Percentiles rank a stretch among this genome's conserved stretches.
Conservation (phyloP, 768 basidiomycete genomes). For the Serendipita sp. region DNA sequence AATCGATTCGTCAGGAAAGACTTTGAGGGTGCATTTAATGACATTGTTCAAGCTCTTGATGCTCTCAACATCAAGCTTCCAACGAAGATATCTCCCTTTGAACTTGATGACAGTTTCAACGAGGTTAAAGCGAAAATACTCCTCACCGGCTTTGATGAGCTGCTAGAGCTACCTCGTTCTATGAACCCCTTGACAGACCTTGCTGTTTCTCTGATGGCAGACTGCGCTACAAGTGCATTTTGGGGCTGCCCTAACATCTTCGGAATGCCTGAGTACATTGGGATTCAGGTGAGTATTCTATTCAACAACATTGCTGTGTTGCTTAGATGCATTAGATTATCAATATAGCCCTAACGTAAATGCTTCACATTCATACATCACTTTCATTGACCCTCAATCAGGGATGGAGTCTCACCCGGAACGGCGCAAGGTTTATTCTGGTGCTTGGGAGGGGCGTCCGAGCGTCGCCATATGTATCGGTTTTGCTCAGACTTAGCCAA, state of each 20-base stretch:
- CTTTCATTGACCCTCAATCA: constrained; percentile 14
- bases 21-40: constrained; percentile 37
- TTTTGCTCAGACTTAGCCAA: constrained; percentile 54
- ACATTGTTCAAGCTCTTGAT: constrained; percentile 42
- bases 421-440: constrained; percentile 59
- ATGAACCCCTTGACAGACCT: constrained; percentile 43
- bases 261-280: constrained; percentile 45
- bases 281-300: constrained; percentile 37
- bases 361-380: not conserved
- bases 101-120: constrained; percentile 51
- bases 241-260: constrained; percentile 35
- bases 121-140: constrained; percentile 55
- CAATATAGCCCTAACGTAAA: constrained; percentile 43
- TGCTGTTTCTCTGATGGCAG: constrained; percentile 48
- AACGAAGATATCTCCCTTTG: constrained; percentile 31
- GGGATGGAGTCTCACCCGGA: constrained; percentile 52
- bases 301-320: not conserved
- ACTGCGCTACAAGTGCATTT: constrained; percentile 56
- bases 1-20: constrained; percentile 48
- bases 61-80: constrained; percentile 47
- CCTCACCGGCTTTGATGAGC: constrained; percentile 51
- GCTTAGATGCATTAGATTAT: constrained; percentile 30
- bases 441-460: constrained; percentile 49
- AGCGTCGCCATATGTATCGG: constrained; percentile 44
- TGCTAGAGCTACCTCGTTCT: constrained; percentile 44